A percentile compares a stretch with the other conserved stretches of the same genome.
These are phyloP conservation scores for Peterozyma xylosa DNA, from an alignment of 805 yeast genomes.

Conservation along the genomic window DNA sequence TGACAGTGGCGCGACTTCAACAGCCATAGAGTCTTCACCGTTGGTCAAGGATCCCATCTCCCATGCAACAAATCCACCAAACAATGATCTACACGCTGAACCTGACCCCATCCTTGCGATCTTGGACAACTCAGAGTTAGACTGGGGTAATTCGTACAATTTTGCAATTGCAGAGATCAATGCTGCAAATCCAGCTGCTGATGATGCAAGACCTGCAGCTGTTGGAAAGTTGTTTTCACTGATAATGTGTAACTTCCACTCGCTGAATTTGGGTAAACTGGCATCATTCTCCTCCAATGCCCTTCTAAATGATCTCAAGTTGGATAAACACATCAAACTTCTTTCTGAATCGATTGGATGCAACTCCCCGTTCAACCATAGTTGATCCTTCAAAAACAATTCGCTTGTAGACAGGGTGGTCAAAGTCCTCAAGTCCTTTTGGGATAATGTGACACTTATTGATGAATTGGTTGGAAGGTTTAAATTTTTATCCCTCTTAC, in stretches of 20 bases:
- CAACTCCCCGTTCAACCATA: conserved; percentile 80
- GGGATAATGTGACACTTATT: conserved; percentile 88
- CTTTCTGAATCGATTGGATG: conserved; percentile 62
- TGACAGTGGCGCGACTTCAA: conserved; percentile 72
- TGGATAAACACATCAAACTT: conserved; percentile 68
- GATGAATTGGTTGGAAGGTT: conserved; percentile 96
- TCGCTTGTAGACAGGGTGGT: conserved; percentile 78
- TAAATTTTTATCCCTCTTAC: conserved; percentile 83
- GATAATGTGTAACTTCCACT: conserved; percentile 68
- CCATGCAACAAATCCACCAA: conserved; percentile 99
- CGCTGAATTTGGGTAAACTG: conserved; percentile 51
- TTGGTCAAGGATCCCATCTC: conserved; percentile 77
- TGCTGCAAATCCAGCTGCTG: conserved; percentile 99
- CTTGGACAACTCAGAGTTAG: conserved; percentile 76
- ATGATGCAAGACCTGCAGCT: conserved; percentile 96
- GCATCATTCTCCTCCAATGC: conserved; percentile 51
- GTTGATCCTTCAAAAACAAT: conserved; percentile 49
- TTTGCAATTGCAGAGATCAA: conserved; percentile 83
- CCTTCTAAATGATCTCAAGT: conserved; percentile 61
- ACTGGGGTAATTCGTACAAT: conserved; percentile 79
- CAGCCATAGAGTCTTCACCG: conserved; percentile 94
- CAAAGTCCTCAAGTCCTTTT: conserved; percentile 82
- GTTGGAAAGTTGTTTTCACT: conserved; percentile 97
- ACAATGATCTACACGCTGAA: conserved; percentile 93
- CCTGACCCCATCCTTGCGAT: conserved; percentile 99